Percentiles rank a stretch among this genome's conserved stretches.
Conservation (phyloP, 148 eudicot species). For the Rhododendron griersonianum region DNA sequence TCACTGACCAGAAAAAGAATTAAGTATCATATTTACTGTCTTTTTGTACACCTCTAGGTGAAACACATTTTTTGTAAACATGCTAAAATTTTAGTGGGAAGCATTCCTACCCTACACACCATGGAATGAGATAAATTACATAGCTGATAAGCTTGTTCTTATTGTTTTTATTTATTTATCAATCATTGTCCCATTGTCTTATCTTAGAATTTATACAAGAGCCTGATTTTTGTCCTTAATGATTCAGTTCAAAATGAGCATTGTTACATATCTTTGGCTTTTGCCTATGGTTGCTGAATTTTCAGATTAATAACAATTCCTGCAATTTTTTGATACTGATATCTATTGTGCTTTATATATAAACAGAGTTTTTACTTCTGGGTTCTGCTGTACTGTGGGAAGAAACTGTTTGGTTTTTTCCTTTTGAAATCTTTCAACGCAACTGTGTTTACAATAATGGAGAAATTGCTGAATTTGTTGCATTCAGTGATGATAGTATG, state of each 20-base stretch:
- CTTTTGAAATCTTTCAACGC: background rate
- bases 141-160: background rate
- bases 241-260: background rate
- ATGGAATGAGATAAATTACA: background rate
- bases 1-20: background rate
- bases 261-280: background rate
- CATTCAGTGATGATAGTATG: background rate
- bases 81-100: background rate
- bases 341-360: background rate
- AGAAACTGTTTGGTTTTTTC: background rate
- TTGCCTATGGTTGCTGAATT: slow-evolving; percentile 5
- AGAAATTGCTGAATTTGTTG: background rate
- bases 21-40: background rate
- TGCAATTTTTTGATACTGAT: background rate
- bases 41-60: background rate
- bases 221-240: slow-evolving; percentile 3
- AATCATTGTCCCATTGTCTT: background rate
- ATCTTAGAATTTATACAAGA: background rate
- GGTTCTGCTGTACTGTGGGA: no score
- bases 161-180: background rate
- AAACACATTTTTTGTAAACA: background rate
- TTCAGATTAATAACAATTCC: background rate
- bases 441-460: background rate
- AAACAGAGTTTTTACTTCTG: background rate
- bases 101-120: background rate